These are phyloP conservation scores for Syncephalastrum sp. DNA, from an alignment of 371 early-diverging fungal genomes.

Conservation along the genomic window DNA sequence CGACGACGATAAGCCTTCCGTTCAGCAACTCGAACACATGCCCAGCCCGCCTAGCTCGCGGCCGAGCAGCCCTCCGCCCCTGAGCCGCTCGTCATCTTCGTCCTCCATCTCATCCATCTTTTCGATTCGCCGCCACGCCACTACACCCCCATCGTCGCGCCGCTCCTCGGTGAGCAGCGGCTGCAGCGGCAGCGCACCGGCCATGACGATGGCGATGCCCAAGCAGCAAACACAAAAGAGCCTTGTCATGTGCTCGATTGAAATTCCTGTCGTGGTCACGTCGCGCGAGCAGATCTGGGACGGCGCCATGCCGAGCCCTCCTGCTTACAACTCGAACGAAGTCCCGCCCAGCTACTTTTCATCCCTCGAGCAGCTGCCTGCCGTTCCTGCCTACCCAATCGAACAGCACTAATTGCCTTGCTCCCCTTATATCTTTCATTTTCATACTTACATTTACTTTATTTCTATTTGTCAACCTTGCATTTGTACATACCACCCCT, in stretches of 20 bases:
- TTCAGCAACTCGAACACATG: slow-evolving; percentile 8
- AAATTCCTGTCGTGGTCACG: slow-evolving; percentile 43
- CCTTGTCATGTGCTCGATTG: slow-evolving; percentile 33
- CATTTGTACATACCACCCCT: too few relatives aligned
- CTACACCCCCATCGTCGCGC: slow-evolving; percentile 9
- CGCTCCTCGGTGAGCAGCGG: slow-evolving; percentile 15
- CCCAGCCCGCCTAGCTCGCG: slow-evolving; percentile 17
- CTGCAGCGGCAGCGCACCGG: not conserved
- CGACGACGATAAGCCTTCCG: slow-evolving; percentile 2
- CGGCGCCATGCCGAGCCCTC: slow-evolving; percentile 20
- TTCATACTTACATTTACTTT: too few relatives aligned
- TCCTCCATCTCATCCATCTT: slow-evolving; percentile 35
- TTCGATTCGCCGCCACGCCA: slow-evolving; percentile 12
- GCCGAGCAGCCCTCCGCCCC: slow-evolving; percentile 26
- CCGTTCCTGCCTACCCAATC: slow-evolving; percentile 33
- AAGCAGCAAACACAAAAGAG: not conserved
- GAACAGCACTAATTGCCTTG: too few relatives aligned
- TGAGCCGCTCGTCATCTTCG: slow-evolving; percentile 40
- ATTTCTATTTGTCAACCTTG: too few relatives aligned
- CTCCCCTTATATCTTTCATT: too few relatives aligned
- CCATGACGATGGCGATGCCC: slow-evolving; percentile 7
- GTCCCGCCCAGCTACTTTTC: slow-evolving; percentile 40
- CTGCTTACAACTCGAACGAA: slow-evolving; percentile 35
- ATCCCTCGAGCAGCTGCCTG: slow-evolving; percentile 31
- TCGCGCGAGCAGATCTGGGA: slow-evolving; percentile 45